Evolutionary conservation across 148 eudicot species (phyloP), one percentile per base, ranked within the genome.

Genomic region (Spergularia marina): DNA sequence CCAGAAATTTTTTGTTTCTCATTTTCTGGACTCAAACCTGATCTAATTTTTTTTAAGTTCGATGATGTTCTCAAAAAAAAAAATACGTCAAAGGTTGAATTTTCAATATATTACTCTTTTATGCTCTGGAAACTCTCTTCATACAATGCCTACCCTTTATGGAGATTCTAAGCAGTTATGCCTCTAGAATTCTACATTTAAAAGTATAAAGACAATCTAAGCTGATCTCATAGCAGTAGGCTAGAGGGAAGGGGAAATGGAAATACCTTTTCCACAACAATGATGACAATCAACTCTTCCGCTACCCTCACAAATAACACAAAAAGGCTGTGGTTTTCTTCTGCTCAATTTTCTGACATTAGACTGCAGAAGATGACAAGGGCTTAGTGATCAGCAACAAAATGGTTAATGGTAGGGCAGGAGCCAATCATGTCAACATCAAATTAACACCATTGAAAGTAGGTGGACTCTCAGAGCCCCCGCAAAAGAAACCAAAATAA

Each of bases 211-310:
- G 16, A 13, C 0, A 16, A 7, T 15, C 68, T 16, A 3, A 52
- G 21, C 47, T 34, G 40, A 44, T 62, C 12, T 47, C 23, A 52
- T 12, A 54, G 64, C 62, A 56, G 23, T 10, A 51, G 60, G 69
- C 9, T 16, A 13, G 40, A 47, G 70, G 56, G 41, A 77, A 79
- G 60, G 63, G 47, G 51, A 55, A 49, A 80, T 53, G 74, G 41
- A 14, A 52, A 69, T 68, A 93, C 98, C 98, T 89, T 34, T 91
- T 80, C 98, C 94, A 44, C 63, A 65, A 76, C 98, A 93, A 67
- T 85, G 68, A 49, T 74, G 71, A 71, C 98, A 93, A 72, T 87
- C 86, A 82, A 89, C 89, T 85, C 88, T 87, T 39, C 96, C 96
- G 70, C 85, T 85, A 14, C 98, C 98, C 72, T 79, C 64, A 78